These are phyloP conservation scores for Blastosporella zonata DNA, from an alignment of 1,284 basidiomycete species.

Conservation along the genomic window DNA sequence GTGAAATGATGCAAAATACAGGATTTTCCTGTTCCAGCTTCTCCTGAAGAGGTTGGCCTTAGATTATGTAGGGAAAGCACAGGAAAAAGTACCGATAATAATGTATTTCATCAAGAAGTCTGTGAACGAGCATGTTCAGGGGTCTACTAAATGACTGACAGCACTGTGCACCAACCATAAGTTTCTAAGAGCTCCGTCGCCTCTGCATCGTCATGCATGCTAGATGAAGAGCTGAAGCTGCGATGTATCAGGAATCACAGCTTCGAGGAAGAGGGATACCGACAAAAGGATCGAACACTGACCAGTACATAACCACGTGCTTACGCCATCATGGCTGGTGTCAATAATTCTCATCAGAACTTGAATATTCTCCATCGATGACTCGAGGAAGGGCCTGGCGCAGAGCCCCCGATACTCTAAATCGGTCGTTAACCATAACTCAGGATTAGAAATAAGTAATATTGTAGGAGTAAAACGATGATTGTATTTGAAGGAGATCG, in stretches of 20 bases:
- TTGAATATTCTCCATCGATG: too few relatives aligned
- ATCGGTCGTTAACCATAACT: too few relatives aligned
- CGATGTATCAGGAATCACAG: neutral
- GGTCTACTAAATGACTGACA: slow-evolving; percentile 3
- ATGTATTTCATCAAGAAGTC: slow-evolving; percentile 99
- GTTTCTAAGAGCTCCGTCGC: slow-evolving; percentile 91
- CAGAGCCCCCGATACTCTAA: too few relatives aligned
- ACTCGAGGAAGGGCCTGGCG: too few relatives aligned
- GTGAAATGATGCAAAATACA: slow-evolving; percentile 95
- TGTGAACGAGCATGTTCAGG: slow-evolving; percentile 30
- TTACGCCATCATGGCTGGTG: neutral
- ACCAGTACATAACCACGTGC: slow-evolving; percentile 2
- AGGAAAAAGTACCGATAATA: slow-evolving; percentile 69
- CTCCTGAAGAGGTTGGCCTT: slow-evolving; percentile 53
- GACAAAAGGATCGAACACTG: neutral
- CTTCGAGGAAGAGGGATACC: slow-evolving; percentile 9
- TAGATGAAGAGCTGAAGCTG: slow-evolving; percentile 16
- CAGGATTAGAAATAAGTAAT: too few relatives aligned
- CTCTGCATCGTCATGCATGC: slow-evolving; percentile 67
- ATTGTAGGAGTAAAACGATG: too few relatives aligned
- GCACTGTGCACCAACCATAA: slow-evolving; percentile 58
- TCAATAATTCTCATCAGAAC: too few relatives aligned
- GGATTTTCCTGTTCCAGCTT: slow-evolving; percentile 95
- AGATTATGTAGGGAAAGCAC: slow-evolving; percentile 9
- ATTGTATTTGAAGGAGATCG: too few relatives aligned